Percentiles rank a stretch among this genome's conserved stretches.
Evolutionary conservation across 176 grass and related monocot genomes (phyloP).

Genomic region (Cenchrus purpureus): DNA sequence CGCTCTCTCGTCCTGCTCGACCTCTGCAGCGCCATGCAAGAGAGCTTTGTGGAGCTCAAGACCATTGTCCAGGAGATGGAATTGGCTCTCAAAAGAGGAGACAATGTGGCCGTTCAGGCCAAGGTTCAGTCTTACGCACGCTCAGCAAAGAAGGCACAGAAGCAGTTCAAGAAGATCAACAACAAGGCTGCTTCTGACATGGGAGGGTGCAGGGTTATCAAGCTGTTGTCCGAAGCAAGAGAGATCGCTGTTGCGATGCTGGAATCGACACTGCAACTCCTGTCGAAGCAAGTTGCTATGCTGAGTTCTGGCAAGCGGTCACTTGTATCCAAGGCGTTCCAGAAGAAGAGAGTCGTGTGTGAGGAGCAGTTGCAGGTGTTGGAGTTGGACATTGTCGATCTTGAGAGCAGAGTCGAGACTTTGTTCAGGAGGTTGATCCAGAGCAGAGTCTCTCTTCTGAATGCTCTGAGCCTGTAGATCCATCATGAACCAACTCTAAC

Average conservation of each 20-base stretch:
- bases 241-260: neutral
- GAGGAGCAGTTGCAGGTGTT: slow-evolving; percentile 22
- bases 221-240: slow-evolving; percentile 8
- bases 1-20: slow-evolving; percentile 50
- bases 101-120: slow-evolving; percentile 13
- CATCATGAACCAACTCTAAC: neutral
- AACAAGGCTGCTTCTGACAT: neutral
- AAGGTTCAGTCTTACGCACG: slow-evolving; percentile 18
- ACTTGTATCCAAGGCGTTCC: slow-evolving; percentile 8
- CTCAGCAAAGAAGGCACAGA: neutral
- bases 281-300: neutral
- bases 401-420: slow-evolving; percentile 29
- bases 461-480: slow-evolving; percentile 43
- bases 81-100: slow-evolving; percentile 41
- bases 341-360: slow-evolving; percentile 12
- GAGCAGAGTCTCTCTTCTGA: slow-evolving; percentile 41
- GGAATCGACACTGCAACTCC: neutral
- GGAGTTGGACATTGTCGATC: slow-evolving; percentile 36
- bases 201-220: slow-evolving; percentile 1
- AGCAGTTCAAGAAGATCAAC: slow-evolving; percentile 18
- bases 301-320: slow-evolving; percentile 22
- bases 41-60: slow-evolving; percentile 41
- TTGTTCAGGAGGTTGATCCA: slow-evolving; percentile 46
- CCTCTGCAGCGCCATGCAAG: slow-evolving; percentile 41
- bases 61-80: slow-evolving; percentile 31